Base-by-base conservation (phyloP, 2,329 filamentous ascomycete genomes). In the Lachnellula suecica region DNA sequence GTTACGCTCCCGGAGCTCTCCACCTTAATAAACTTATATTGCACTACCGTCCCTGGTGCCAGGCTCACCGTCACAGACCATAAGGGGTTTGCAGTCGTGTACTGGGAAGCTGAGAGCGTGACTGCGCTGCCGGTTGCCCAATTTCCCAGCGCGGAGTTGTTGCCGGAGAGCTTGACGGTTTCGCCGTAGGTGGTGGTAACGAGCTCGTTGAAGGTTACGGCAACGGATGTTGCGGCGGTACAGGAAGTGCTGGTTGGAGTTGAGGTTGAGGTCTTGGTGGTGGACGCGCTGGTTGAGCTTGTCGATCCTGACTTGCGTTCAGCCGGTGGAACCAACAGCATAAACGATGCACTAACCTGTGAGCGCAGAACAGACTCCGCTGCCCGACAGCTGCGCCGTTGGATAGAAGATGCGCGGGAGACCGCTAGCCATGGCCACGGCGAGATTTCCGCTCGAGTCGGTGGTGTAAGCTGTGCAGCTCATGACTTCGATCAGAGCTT, bases 21-120 rank as follows among this genome's bases (percentile, higher is more conserved):
- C 37, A 84, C 76, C 42, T 79, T 78, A 61, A 89, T 78, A 63
- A 82, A 90, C 73, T 89, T 89, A 68, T 88, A 89, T 70, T 83
- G 62, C 40, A 89, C 72, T 2, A 65, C 69, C 47, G 74, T 72
- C 2, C 84, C 85, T 0, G 80, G 73, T 0, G 73, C 68, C 20
- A 90, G 66, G 2, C 70, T 71, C 27, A 89, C 64, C 0, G 78
- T 78, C 1, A 68, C 74, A 44, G 71, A 76, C 87, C 87, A 90
- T 7, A 86, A 58, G 1, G 79, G 82, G 61, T 85, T 81, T 42
- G 66, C 70, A 3, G 70, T 61, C 0, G 81, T 83, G 65, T 89
- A 90, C n/a, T 73, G 63, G 13, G 70, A 73, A 5, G 85, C 79
- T 41, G 75, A 79, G 23, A 91, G 72, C 0, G 78, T 61, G 4